phyloP scores from a whole-genome alignment of 768 basidiomycete species.

The Tylopilus sp. region DNA sequence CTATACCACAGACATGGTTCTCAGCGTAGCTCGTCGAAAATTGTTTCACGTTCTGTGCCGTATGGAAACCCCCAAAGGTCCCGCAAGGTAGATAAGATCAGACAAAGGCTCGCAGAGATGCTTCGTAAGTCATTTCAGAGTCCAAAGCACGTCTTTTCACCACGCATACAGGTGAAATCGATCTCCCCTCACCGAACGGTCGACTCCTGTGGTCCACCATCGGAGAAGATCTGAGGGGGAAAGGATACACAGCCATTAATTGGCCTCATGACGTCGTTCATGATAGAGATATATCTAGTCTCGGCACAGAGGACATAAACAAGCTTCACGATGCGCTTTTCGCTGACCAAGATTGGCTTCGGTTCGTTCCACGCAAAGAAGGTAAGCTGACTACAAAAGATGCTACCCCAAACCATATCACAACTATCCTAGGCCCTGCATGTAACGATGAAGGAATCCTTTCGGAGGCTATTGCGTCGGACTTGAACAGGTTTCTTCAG shows the following conservation, averaged over 20 bases:
- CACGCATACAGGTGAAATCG: background rate
- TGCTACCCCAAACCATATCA: background rate
- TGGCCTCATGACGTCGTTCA: conserved; percentile 4
- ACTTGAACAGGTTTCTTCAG: background rate
- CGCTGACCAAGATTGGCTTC: background rate
- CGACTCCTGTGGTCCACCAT: conserved; percentile 3
- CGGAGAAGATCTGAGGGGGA: background rate
- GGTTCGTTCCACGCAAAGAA: background rate
- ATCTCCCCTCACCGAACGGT: background rate
- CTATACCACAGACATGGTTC: background rate
- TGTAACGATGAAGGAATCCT: too few relatives aligned
- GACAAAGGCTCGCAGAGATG: conserved; percentile 2
- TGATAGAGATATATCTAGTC: background rate
- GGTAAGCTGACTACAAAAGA: background rate
- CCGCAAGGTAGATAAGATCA: conserved; percentile 2
- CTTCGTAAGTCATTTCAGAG: conserved; percentile 2
- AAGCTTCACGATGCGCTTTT: conserved; percentile 9
- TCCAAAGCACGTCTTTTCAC: background rate
- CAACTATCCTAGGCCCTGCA: background rate
- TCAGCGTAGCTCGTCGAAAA: background rate
- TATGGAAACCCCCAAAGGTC: background rate
- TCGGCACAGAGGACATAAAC: conserved; percentile 1
- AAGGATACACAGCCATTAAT: conserved; percentile 1
- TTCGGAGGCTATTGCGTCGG: too few relatives aligned
- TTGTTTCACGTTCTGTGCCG: background rate